Base-by-base conservation (phyloP, 106 monocot species). In the Dioscorea alata region DNA sequence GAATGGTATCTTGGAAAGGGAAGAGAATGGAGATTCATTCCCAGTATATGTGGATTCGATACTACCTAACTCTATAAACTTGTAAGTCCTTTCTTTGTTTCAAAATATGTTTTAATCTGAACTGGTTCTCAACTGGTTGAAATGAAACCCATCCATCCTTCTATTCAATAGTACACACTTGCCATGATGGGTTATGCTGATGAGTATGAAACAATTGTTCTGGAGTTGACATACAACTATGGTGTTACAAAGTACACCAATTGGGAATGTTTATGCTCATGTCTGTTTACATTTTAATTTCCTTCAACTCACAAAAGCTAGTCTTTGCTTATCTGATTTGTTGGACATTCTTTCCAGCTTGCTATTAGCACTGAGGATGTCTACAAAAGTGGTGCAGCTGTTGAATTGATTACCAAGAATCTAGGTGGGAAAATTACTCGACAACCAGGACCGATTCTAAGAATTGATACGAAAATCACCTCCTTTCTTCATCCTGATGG, bases 191-290 rank as follows among this genome's bases (percentile, higher is more conserved):
- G 95, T 59, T 95, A 91, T 76, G 95, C 83, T 21, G 95, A 95
- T 50, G 88, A 95, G 57, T 51, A 86, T 59, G 80, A 95, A 61
- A 82, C 91, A 50, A 95, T 91, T 35, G 88, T 95, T 79, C 51
- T 95, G 19, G 95, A 95, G 61, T 74, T 91, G 74, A 95, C 91
- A 68, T 95, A 95, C 71, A 95, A 95, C 68, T 91, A 95, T 64
- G 95, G 81, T 49, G 91, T 95, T 21, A 81, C 88, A 2, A 91
- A 95, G 51, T 95, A 95, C 57, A 88, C 85, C 19, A 91, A 95
- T 65, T n/a, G 95, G 95, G 77, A 95, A 91, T 78, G 91, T 91
- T 18, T 94, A 94, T 81, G 94, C 90, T 48, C 94, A 94, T 90
- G 94, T 94, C 20, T 8, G 24, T 53, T 51, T 24, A 1, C 14